Base-by-base conservation (phyloP, 805 yeast genomes). In the Candida lessepsii region DNA sequence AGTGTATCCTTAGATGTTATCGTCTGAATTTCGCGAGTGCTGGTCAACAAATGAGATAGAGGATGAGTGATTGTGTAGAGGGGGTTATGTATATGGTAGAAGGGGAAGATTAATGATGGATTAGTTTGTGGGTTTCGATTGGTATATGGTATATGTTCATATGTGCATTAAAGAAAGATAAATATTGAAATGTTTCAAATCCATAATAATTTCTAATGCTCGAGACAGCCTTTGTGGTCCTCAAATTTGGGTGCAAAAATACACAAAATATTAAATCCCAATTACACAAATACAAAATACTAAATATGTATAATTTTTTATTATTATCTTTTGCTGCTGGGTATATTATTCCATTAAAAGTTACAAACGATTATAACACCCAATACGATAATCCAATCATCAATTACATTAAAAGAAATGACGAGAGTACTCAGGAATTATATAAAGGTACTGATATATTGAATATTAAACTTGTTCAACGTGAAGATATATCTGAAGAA, bases 391-490 rank as follows among this genome's bases (percentile, higher is more conserved):
- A 5, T 28, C 11, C 6, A 9, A 28, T 20, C 31, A 6, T 10
- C 17, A 5, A n/a, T n/a, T n/a, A n/a, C n/a, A n/a, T n/a, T n/a
- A n/a, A n/a, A n/a, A n/a, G n/a, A n/a, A 20, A 20, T 20, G 23
- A 20, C 23, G 23, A 20, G n/a, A 23, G 10, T 23, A 11, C 26
- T 6, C 4, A 16, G 3, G 28, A 32, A 13, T 19, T 24, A 34
- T 34, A 34, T 14, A 37, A 41, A 29, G 49, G 49, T 4, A 42
- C 35, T 18, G 28, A 42, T 9, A 17, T 34, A 5, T 19, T 46
- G 10, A 46, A 46, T 20, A 42, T 46, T 15, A 25, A 29, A 4
- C 39, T 46, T 20, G 42, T 46, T 8, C 40, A 37, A 27, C 20
- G 46, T 15, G 37, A 38, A 10, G 7, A n/a, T 3, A 17, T 41